Conservation (phyloP, 23 red algal species). For the Cyanidioschyzon merolae region DNA sequence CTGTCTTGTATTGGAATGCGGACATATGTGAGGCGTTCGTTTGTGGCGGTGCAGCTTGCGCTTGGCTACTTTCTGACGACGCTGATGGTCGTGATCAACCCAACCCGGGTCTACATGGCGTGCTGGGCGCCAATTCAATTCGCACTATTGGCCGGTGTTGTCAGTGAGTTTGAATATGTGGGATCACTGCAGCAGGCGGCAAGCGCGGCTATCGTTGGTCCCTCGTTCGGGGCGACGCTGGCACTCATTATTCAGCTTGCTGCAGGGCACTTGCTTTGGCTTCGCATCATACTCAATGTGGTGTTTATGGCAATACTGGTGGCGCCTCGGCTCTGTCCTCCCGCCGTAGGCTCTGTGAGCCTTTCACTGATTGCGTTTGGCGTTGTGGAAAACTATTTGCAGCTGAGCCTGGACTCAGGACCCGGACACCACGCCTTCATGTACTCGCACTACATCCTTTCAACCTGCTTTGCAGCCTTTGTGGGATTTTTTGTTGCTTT, state of each 20-base stretch:
- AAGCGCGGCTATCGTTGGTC: background rate
- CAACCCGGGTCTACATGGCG: background rate
- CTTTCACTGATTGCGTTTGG: background rate
- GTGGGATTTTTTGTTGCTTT: background rate
- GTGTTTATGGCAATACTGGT: background rate
- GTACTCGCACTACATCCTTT: background rate
- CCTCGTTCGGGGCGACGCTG: background rate
- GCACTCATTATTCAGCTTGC: background rate
- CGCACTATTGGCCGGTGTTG: background rate
- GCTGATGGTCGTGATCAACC: background rate
- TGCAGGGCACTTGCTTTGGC: background rate
- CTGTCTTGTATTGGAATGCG: too few relatives aligned
- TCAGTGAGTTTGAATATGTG: background rate
- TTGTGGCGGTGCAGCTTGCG: background rate
- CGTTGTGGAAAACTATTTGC: background rate
- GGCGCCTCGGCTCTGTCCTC: background rate
- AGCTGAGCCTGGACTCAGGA: background rate
- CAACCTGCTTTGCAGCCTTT: background rate
- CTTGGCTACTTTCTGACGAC: background rate
- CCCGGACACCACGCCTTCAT: background rate
- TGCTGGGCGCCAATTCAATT: background rate
- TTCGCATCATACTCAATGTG: background rate
- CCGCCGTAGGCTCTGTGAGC: background rate
- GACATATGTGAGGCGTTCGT: background rate
- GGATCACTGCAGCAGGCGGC: background rate